A percentile compares a stretch with the other conserved stretches of the same genome.
These are phyloP conservation scores for Orbilia quercus DNA, from an alignment of 2,329 filamentous ascomycete genomes.

Conservation along the genomic window DNA sequence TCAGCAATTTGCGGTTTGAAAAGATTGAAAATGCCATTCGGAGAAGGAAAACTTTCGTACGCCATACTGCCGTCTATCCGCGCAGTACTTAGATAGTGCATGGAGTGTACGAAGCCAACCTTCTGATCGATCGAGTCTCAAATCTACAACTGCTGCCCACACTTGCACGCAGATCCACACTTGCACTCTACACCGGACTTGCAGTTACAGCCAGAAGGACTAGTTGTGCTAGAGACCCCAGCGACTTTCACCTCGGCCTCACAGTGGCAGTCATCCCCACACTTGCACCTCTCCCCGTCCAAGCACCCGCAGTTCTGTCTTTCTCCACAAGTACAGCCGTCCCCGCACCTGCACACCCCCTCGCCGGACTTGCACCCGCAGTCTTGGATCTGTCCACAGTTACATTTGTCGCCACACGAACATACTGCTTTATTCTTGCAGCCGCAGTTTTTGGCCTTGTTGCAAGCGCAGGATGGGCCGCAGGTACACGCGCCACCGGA, in stretches of 20 bases:
- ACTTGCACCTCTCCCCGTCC: neutral
- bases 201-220: slow-evolving; percentile 6
- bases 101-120: neutral
- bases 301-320: slow-evolving; percentile 29
- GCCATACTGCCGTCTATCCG: no score
- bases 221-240: neutral
- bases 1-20: neutral
- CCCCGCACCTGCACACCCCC: slow-evolving; percentile 30
- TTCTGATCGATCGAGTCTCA: neutral
- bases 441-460: slow-evolving; percentile 24
- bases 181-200: slow-evolving; percentile 30
- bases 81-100: no score
- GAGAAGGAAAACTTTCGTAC: neutral
- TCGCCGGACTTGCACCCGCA: slow-evolving; percentile 35
- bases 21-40: slow-evolving; percentile 14
- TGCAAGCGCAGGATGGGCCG: slow-evolving; percentile 26
- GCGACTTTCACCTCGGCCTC: neutral
- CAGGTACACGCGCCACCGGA: slow-evolving; percentile 33
- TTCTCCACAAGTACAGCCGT: slow-evolving; percentile 32
- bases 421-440: slow-evolving; percentile 37
- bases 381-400: slow-evolving; percentile 37
- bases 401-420: slow-evolving; percentile 23
- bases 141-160: slow-evolving; percentile 30
- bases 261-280: slow-evolving; percentile 21
- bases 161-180: slow-evolving; percentile 28